Evolutionary conservation across 805 yeast genomes (phyloP).

Genomic region (Ogataea allantospora): DNA sequence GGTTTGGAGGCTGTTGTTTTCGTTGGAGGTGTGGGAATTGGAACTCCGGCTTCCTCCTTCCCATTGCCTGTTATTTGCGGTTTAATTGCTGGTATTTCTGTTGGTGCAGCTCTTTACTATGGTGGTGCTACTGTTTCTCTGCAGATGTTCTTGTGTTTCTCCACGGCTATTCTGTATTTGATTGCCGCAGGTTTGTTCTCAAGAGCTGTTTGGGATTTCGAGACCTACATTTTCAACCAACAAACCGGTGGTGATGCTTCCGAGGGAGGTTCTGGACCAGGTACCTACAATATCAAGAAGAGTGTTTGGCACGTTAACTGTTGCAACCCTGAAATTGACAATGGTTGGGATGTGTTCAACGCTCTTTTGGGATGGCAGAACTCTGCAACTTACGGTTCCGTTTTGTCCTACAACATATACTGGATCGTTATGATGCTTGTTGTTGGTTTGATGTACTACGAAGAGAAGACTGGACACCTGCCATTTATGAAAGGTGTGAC

Average conservation of each 20-base stretch:
- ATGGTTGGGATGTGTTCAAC: conserved; percentile 97
- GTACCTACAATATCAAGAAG: conserved; percentile 78
- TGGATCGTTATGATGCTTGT: conserved; percentile 69
- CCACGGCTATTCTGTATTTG: conserved; percentile 86
- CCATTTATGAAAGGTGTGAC: conserved; percentile 57
- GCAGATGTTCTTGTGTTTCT: conserved; percentile 80
- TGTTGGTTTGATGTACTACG: conserved; percentile 65
- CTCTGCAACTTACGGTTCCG: conserved; percentile 91
- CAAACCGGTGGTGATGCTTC: conserved; percentile 93
- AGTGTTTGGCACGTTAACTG: conserved; percentile 97
- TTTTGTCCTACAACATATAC: conserved; percentile 82
- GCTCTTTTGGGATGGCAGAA: conserved; percentile 97
- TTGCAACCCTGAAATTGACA: conserved; percentile 88
- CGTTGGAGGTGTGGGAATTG: conserved; percentile 91
- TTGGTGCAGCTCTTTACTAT: conserved; percentile 72
- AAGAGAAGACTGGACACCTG: conserved; percentile 81
- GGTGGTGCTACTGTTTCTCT: conserved; percentile 83
- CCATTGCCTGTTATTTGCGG: conserved; percentile 94
- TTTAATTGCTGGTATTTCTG: conserved; percentile 68
- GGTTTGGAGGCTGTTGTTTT: conserved; percentile 96
- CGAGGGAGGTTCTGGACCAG: conserved; percentile 91
- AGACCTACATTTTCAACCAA: conserved; percentile 59
- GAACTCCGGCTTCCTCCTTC: conserved; percentile 54
- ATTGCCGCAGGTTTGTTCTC: conserved; percentile 92
- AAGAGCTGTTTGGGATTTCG: conserved; percentile 89